Evolutionary conservation across 495 filamentous ascomycete species (phyloP).

Genomic region (Trichoderma gamsii): DNA sequence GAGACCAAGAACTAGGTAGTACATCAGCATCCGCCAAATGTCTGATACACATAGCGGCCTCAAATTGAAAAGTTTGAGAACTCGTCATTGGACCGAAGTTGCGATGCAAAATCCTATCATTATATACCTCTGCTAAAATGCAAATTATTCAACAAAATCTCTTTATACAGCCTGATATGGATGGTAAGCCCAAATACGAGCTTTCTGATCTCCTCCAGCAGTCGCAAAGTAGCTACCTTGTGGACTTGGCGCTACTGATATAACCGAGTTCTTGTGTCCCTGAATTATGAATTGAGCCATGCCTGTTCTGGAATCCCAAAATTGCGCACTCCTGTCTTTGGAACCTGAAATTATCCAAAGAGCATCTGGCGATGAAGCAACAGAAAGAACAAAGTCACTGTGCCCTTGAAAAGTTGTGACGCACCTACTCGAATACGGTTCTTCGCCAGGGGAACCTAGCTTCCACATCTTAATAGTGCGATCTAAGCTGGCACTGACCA

Average conservation of each 20-base stretch:
- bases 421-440: constrained; percentile 64
- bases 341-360: constrained; percentile 88
- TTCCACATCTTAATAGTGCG: constrained; percentile 98
- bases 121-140: no score
- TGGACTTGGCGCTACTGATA: constrained; percentile 82
- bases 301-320: constrained; percentile 85
- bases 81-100: no score
- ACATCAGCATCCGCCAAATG: no score
- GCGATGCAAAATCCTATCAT: no score
- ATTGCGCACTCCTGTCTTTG: constrained; percentile 85
- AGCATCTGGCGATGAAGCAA: constrained; percentile 80
- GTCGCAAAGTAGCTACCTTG: constrained; percentile 76
- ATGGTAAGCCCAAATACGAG: constrained; percentile 79
- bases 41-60: no score
- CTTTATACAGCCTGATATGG: constrained; percentile 24
- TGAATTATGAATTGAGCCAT: constrained; percentile 88
- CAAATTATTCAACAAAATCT: no score
- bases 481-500: constrained; percentile 84
- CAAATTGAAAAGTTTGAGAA: no score
- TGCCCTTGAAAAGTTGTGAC: constrained; percentile 87
- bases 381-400: constrained; percentile 85
- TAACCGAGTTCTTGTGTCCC: constrained; percentile 89
- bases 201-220: constrained; percentile 83
- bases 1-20: no score
- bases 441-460: constrained; percentile 60